Evolutionary conservation across 306 rosid genomes (phyloP), one percentile per base, ranked within the genome.

Genomic region (Quercus dentata): DNA sequence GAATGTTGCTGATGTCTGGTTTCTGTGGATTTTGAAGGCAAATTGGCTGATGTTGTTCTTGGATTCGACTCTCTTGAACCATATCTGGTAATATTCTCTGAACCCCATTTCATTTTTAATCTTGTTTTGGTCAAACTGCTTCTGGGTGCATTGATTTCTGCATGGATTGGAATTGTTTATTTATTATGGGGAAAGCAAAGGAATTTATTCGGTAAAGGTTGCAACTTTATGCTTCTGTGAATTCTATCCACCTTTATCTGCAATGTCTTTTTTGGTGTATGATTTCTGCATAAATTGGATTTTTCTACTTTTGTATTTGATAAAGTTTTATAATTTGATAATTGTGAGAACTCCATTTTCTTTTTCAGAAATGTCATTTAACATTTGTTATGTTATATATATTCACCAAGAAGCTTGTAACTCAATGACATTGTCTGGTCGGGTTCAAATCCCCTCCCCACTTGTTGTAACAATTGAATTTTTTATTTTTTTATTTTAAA

Each of bases 11-110:
- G 73, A 79, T 68, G 41, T 49, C 56, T 71, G 52, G 3, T 3
- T 49, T 49, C 68, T 41, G 33, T 75, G 55, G 25, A 46, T 44
- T 78, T 81, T 82, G 78, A 74, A 94, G 99, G 97, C 5, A 87
- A 79, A 28, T 86, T 86, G 85, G 92, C 87, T 46, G 99, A 95
- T 80, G 91, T 95, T 75, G 99, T 95, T 83, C 99, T 95, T 44
- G 99, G 99, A 74, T 93, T 95, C 77, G 98, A 93, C 79, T 81
- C 92, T 38, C 77, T 93, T 31, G 99, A 95, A 18, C 91, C 97
- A 1, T 95, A 95, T 85, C 79, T 86, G 97, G 98, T 91, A 76
- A 74, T 21, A 41, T 71, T 74, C 9, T 30, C 38, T 58, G n/a
- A 31, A 72, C 9, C 73, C 73, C 78, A 8, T 77, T 17, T 51